Evolutionary conservation across 1,139 yeast species (phyloP).

Genomic region (Torulaspora pretoriensis): DNA sequence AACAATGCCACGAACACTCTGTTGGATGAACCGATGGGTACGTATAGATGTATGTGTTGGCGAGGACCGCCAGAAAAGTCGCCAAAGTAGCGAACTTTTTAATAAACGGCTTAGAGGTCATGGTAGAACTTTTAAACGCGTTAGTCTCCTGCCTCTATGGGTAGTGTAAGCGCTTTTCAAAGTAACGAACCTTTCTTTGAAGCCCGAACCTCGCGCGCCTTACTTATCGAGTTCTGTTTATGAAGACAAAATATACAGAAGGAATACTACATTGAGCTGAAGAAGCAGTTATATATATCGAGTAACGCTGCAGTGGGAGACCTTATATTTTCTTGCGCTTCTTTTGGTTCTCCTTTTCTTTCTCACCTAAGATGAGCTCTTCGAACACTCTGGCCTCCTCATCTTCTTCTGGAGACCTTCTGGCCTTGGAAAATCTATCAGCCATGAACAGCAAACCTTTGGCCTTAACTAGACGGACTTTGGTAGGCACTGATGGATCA

Average conservation of each 20-base stretch:
- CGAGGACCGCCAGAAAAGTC: constrained; percentile 41
- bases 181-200: too few species aligned
- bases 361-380: constrained; percentile 54
- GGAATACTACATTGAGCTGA: background rate
- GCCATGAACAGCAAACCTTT: constrained; percentile 58
- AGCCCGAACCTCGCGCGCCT: background rate
- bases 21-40: constrained; percentile 60
- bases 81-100: constrained; percentile 27
- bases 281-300: background rate
- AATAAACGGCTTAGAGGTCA: constrained; percentile 11
- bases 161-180: background rate
- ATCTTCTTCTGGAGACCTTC: constrained; percentile 65
- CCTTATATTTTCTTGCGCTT: constrained; percentile 13
- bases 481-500: constrained; percentile 51
- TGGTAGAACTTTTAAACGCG: background rate
- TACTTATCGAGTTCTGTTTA: background rate
- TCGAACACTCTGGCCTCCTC: constrained; percentile 74
- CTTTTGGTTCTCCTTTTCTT: constrained; percentile 44
- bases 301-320: background rate
- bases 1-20: constrained; percentile 55
- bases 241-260: background rate
- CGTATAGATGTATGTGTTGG: constrained; percentile 62
- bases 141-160: background rate
- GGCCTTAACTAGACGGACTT: constrained; percentile 54
- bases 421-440: constrained; percentile 49